Evolutionary conservation across 805 yeast genomes (phyloP).

Genomic region (Wickerhamomyces queroliae): DNA sequence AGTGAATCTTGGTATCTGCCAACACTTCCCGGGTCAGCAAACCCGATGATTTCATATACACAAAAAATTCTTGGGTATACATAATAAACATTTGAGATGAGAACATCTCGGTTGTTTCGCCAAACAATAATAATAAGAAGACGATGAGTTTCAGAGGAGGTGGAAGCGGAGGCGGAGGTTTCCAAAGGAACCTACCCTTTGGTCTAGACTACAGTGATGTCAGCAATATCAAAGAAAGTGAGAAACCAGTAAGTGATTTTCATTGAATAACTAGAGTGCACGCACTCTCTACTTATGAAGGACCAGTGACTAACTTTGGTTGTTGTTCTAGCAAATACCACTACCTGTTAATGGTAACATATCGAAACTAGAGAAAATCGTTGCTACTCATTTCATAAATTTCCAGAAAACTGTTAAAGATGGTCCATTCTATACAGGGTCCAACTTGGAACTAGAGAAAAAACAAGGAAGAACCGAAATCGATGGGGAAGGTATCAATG

Average conservation of each 20-base stretch:
- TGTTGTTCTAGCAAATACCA: conserved; percentile 31
- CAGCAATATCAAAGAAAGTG: conserved; percentile 29
- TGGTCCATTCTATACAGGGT: conserved; percentile 65
- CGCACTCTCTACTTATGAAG: too few species aligned
- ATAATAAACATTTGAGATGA: too few species aligned
- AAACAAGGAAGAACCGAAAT: conserved; percentile 22
- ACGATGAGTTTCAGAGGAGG: conserved; percentile 54
- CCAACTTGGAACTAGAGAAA: conserved; percentile 28
- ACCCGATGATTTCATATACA: too few species aligned
- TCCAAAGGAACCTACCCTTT: conserved; percentile 48
- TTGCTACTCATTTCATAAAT: conserved; percentile 51
- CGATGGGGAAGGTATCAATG: conserved; percentile 41
- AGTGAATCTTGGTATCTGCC: too few species aligned
- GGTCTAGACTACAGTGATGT: conserved; percentile 68
- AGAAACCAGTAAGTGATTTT: conserved; percentile 19
- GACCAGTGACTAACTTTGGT: not conserved
- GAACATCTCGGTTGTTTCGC: too few species aligned
- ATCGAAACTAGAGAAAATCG: conserved; percentile 41
- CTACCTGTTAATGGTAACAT: conserved; percentile 64
- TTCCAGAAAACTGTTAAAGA: conserved; percentile 49
- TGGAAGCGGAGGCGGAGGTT: conserved; percentile 35
- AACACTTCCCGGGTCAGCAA: too few species aligned
- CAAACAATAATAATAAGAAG: not conserved
- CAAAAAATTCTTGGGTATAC: too few species aligned
- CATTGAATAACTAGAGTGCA: too few species aligned